A percentile compares a stretch with the other conserved stretches of the same genome.
Conservation (phyloP, 1,284 basidiomycete genomes). For the Pisolithus thermaeus region DNA sequence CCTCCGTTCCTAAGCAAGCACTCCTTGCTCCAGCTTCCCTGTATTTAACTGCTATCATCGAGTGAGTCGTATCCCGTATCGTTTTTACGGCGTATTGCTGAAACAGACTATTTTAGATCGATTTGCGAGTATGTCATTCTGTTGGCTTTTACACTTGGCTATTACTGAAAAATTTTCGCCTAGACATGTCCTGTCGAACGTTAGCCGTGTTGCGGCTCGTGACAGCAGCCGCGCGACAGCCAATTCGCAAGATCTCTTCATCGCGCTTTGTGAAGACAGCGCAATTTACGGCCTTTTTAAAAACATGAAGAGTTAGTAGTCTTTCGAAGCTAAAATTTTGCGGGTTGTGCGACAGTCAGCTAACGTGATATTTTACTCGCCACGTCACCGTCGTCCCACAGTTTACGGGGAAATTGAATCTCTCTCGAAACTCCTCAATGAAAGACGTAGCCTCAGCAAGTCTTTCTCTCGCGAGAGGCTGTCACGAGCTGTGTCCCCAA, state of each 20-base stretch:
- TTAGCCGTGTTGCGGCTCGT: conserved; percentile 76
- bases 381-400: conserved; percentile 27
- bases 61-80: conserved; percentile 51
- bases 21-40: conserved; percentile 80
- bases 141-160: background rate
- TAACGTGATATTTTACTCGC: conserved; percentile 6
- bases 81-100: conserved; percentile 14
- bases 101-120: conserved; percentile 43
- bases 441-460: conserved; percentile 51
- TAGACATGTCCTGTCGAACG: conserved; percentile 79
- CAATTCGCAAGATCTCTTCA: conserved; percentile 74
- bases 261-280: conserved; percentile 84
- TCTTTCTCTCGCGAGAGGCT: conserved; percentile 45
- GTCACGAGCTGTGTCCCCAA: conserved; percentile 30
- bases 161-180: conserved; percentile 1
- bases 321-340: background rate
- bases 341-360: conserved; percentile 1
- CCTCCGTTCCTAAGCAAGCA: conserved; percentile 44
- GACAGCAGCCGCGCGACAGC: conserved; percentile 78
- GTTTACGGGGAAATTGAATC: conserved; percentile 74
- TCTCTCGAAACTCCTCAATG: conserved; percentile 49
- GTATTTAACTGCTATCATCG: conserved; percentile 88
- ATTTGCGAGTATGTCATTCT: conserved; percentile 70
- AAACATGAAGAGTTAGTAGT: conserved; percentile 69
- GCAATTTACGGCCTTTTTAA: conserved; percentile 79